A percentile compares a stretch with the other conserved stretches of the same genome.
Evolutionary conservation across 2,329 filamentous ascomycete genomes (phyloP).

Genomic region (Fusarium albidum): DNA sequence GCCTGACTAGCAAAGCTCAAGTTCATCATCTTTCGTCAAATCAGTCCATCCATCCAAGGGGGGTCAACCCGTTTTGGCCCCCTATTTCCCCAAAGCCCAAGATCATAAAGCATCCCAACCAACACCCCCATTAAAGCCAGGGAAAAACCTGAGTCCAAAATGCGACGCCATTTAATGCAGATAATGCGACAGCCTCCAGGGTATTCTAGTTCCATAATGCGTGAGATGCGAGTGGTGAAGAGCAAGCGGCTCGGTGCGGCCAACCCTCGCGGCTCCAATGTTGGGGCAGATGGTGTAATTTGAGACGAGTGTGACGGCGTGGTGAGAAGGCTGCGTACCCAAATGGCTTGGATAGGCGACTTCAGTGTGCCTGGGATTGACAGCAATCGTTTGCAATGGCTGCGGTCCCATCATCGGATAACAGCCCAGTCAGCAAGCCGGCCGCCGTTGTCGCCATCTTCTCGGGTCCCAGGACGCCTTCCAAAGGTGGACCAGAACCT

Average conservation of each 20-base stretch:
- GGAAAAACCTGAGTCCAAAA: slow-evolving; percentile 37
- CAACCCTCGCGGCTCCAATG: slow-evolving; percentile 8
- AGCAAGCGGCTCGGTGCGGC: slow-evolving; percentile 17
- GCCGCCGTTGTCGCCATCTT: slow-evolving; percentile 70
- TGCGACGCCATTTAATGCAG: slow-evolving; percentile 43
- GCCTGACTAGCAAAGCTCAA: slow-evolving; percentile 12
- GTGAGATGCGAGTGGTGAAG: slow-evolving; percentile 27
- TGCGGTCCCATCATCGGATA: slow-evolving; percentile 64
- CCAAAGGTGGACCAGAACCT: slow-evolving; percentile 98
- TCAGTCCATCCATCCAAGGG: slow-evolving; percentile 29
- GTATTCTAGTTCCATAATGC: slow-evolving; percentile 36
- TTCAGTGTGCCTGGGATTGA: neutral
- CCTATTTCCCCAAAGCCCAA: slow-evolving; percentile 21
- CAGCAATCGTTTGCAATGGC: neutral
- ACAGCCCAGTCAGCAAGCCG: slow-evolving; percentile 82
- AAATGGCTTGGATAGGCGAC: neutral
- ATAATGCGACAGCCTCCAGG: slow-evolving; percentile 37
- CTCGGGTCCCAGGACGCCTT: slow-evolving; percentile 75
- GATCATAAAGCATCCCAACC: slow-evolving; percentile 33
- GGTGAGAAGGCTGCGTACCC: neutral
- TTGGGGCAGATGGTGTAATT: slow-evolving; percentile 9
- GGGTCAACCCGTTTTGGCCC: slow-evolving; percentile 20
- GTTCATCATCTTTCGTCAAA: slow-evolving; percentile 23
- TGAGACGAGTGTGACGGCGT: neutral
- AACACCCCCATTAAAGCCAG: slow-evolving; percentile 36